These are phyloP conservation scores for Kodamaea suecica DNA, from an alignment of 1,139 yeast genomes.

Conservation along the genomic window DNA sequence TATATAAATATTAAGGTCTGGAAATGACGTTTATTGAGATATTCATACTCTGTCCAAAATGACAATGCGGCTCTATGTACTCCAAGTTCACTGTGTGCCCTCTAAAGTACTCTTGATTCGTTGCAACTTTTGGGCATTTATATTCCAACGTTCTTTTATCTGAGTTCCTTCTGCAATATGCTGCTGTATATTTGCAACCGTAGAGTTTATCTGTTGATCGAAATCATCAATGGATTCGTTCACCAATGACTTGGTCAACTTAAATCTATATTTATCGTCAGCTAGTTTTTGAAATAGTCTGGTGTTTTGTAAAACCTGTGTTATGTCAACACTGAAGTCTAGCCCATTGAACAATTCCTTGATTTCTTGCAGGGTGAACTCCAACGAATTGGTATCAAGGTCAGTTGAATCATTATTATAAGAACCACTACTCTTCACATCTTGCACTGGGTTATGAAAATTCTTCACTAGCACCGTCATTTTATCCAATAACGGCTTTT, in stretches of 20 bases:
- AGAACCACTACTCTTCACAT: background rate
- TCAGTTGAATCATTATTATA: conserved; percentile 6
- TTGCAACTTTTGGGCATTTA: conserved; percentile 33
- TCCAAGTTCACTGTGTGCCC: no score
- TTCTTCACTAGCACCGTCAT: conserved; percentile 27
- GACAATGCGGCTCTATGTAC: no score
- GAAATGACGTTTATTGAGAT: no score
- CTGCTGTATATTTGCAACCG: conserved; percentile 26
- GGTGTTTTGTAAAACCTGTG: conserved; percentile 10
- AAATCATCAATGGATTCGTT: conserved; percentile 28
- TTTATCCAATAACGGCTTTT: conserved; percentile 37
- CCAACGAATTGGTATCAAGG: conserved; percentile 8
- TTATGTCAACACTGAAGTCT: conserved; percentile 6
- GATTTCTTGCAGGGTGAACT: conserved; percentile 12
- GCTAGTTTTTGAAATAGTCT: conserved; percentile 22
- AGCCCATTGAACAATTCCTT: conserved; percentile 9
- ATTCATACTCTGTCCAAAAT: no score
- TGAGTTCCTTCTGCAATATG: conserved; percentile 30
- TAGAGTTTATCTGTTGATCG: conserved; percentile 28
- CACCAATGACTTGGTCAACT: conserved; percentile 10
- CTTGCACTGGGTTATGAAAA: conserved; percentile 19
- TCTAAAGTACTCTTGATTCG: conserved; percentile 18
- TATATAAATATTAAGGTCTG: no score
- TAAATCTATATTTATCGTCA: conserved; percentile 22
- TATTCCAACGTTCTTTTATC: conserved; percentile 35